A percentile compares a stretch with the other conserved stretches of the same genome.
phyloP scores from a whole-genome alignment of 1,284 basidiomycete genomes.

The Psilocybe mexicana region DNA sequence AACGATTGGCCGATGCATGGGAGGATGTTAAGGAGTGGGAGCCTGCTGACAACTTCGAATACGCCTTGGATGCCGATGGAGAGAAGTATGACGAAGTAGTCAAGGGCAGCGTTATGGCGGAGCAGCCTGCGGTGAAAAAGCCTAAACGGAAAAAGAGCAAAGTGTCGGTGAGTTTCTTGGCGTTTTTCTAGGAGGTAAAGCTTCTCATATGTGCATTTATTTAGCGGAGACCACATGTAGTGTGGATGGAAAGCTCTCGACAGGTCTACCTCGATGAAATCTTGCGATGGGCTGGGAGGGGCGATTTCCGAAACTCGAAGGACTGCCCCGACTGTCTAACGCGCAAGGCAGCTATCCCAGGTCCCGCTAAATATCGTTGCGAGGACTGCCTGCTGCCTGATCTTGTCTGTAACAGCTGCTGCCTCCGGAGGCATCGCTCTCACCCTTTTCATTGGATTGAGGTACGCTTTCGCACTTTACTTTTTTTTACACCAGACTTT shows the following conservation, averaged over 20 bases:
- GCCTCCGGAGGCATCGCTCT: not conserved
- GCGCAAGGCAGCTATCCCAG: not conserved
- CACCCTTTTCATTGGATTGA: slow-evolving; percentile 1
- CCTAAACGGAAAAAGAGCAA: not conserved
- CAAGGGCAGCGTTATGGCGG: not conserved
- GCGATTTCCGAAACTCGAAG: not conserved
- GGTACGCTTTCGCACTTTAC: not conserved
- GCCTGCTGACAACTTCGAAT: not conserved
- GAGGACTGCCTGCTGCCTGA: not conserved
- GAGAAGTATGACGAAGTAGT: not conserved
- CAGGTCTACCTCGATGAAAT: not conserved
- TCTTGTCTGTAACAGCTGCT: not conserved
- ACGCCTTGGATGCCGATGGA: not conserved
- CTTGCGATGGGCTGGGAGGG: not conserved
- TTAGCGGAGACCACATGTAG: slow-evolving; percentile 1
- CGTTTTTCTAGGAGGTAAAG: too few species aligned
- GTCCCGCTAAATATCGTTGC: not conserved
- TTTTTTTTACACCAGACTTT: not conserved
- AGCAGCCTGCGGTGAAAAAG: not conserved
- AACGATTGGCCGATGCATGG: not conserved
- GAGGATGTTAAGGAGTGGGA: not conserved
- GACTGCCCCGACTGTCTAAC: slow-evolving; percentile 1
- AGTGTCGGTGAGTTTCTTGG: not conserved
- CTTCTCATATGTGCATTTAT: too few species aligned
- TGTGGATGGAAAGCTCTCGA: not conserved